These are phyloP conservation scores for Trametes cinnabarina DNA, from an alignment of 768 basidiomycete genomes.

Conservation along the genomic window DNA sequence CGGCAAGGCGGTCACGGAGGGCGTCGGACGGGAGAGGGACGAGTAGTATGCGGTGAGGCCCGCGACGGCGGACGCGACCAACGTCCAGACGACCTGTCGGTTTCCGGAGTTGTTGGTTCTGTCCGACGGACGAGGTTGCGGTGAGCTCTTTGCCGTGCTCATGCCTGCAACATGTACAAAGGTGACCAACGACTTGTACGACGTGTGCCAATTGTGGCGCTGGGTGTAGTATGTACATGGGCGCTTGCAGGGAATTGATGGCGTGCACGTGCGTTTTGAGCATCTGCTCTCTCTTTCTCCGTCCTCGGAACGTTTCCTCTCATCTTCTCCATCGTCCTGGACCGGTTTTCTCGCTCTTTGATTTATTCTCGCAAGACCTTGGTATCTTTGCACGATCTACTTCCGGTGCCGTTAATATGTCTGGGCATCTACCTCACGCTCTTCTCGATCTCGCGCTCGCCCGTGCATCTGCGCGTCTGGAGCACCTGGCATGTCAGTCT, in stretches of 20 bases:
- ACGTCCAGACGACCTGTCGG: constrained; percentile 12
- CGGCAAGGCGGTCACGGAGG: constrained; percentile 14
- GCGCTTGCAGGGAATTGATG: too few relatives aligned
- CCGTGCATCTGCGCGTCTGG: constrained; percentile 16
- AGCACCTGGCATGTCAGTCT: not conserved
- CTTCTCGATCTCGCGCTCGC: constrained; percentile 20
- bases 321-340: too few relatives aligned
- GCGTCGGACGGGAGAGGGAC: not conserved
- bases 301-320: too few relatives aligned
- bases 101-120: not conserved
- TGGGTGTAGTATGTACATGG: too few relatives aligned
- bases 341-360: too few relatives aligned
- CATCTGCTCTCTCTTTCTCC: too few relatives aligned
- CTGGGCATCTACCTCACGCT: constrained; percentile 19
- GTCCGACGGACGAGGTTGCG: not conserved
- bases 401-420: constrained; percentile 11
- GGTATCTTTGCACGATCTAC: too few relatives aligned
- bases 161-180: too few relatives aligned
- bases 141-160: not conserved
- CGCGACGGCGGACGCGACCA: constrained; percentile 17
- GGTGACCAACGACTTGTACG: too few relatives aligned
- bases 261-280: too few relatives aligned
- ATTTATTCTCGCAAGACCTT: too few relatives aligned
- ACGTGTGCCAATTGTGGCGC: too few relatives aligned
- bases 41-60: constrained; percentile 17